These are phyloP conservation scores for Colletotrichum sp. DNA, from an alignment of 2,329 filamentous ascomycete species.

Conservation along the genomic window DNA sequence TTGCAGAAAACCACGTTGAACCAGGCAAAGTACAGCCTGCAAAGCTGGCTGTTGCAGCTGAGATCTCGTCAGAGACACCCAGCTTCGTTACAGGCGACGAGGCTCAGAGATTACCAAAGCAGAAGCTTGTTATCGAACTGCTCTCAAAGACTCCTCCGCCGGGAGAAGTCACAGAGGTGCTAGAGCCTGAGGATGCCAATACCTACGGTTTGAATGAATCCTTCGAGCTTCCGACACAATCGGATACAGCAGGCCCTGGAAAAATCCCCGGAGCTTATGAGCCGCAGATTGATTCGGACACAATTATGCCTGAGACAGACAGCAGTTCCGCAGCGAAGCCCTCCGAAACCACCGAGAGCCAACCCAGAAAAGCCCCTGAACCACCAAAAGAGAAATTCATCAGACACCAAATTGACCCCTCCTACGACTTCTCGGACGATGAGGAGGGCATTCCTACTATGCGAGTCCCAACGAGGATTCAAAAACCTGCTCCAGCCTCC, in stretches of 20 bases:
- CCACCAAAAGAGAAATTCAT: background rate
- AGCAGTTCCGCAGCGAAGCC: too few relatives aligned
- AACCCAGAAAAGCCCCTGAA: background rate
- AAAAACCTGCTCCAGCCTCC: background rate
- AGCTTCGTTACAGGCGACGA: background rate
- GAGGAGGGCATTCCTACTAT: slow-evolving; percentile 22
- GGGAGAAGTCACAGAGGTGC: background rate
- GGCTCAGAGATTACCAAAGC: background rate
- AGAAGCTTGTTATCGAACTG: background rate
- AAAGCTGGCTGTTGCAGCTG: background rate
- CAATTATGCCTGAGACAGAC: background rate
- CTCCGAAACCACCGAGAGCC: background rate
- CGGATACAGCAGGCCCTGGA: background rate
- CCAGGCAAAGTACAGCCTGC: background rate
- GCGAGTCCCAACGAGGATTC: background rate
- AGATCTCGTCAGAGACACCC: background rate
- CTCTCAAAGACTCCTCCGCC: background rate
- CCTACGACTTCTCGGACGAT: slow-evolving; percentile 27
- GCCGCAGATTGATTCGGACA: background rate
- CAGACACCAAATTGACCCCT: slow-evolving; percentile 19
- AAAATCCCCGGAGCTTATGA: too few relatives aligned
- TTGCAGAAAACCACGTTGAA: background rate
- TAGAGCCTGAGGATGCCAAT: slow-evolving; percentile 5
- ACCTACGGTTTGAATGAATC: background rate
- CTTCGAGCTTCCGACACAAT: background rate